Evolutionary conservation across 495 filamentous ascomycete species (phyloP), one percentile per base, ranked within the genome.

Genomic region (Paragyromitra xinjiangensis): DNA sequence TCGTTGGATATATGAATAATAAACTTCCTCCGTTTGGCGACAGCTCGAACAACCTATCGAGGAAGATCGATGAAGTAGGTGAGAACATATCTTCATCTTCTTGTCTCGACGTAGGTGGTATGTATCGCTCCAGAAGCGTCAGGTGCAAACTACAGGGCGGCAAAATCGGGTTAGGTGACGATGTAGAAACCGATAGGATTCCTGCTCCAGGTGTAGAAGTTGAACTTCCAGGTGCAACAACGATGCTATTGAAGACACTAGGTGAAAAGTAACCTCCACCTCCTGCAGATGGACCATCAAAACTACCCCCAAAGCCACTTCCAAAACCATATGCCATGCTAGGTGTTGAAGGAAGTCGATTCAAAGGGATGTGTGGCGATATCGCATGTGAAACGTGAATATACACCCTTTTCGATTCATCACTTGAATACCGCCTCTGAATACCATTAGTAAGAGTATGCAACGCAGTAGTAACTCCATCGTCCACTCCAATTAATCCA

Each of bases 1-100:
- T 86, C 51, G 91, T 93, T 0, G 91, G 91, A 77, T 93, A 92
- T 45, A 92, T 88, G 83, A 93, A 91, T 22, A 92, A 80, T 9
- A 93, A 82, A 26, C 85, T 86, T 62, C 91, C 91, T 40, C 87
- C 85, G 29, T 89, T 76, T 0, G 88, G 86, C 0, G 89, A 89
- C 0, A 93, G 86, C 78, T 93, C 91, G 61, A 85, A 83, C 45
- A 93, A 82, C 11, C 91, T 89, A 79, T 93, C 90, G 39, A 91
- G 85, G n/a, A 93, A 85, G 50, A 90, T 86, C 0, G 90, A 91
- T 9, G 87, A 86, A 22, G 84, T 84, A n/a, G 83, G 78, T 44
- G 82, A 83, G 81, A 92, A 92, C 74, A 92, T 85, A 77, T 90
- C 86, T 37, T 84, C 81, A 64, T 90, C 90, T 77, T 92, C 91